Evolutionary conservation across 2,329 filamentous ascomycete genomes (phyloP).

Genomic region (Calonectria pseudoturangicola): DNA sequence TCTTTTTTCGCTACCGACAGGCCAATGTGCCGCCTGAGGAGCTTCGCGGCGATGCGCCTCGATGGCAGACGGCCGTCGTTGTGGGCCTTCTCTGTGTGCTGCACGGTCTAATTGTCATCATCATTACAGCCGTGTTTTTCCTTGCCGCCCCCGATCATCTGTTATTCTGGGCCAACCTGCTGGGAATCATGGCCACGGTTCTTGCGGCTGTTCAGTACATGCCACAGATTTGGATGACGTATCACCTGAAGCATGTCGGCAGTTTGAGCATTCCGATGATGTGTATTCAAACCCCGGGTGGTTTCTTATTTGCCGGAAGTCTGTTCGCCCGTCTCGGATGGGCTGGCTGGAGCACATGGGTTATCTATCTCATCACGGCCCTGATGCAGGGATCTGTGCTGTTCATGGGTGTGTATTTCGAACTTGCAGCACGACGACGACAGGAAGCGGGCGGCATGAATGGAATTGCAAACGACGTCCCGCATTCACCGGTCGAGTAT

Average conservation of each 20-base stretch:
- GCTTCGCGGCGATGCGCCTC: constrained; percentile 72
- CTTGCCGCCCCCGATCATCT: constrained; percentile 78
- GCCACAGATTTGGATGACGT: constrained; percentile 96
- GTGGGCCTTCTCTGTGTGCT: constrained; percentile 84
- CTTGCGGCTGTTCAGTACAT: constrained; percentile 94
- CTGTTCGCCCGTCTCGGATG: constrained; percentile 86
- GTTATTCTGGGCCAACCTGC: constrained; percentile 86
- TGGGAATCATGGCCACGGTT: constrained; percentile 86
- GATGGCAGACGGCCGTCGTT: constrained; percentile 85
- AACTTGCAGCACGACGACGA: constrained; percentile 68
- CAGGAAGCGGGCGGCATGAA: constrained; percentile 48
- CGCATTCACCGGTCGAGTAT: constrained; percentile 55
- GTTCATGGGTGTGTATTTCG: constrained; percentile 86
- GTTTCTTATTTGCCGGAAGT: constrained; percentile 91
- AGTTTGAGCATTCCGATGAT: constrained; percentile 98
- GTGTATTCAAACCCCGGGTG: constrained; percentile 97
- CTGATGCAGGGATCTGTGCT: constrained; percentile 88
- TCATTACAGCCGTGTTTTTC: constrained; percentile 81
- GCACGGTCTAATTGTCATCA: constrained; percentile 82
- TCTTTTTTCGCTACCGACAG: constrained; percentile 87
- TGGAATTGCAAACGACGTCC: constrained; percentile 50
- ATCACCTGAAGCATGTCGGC: constrained; percentile 87
- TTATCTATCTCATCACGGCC: constrained; percentile 91
- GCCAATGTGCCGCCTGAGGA: constrained; percentile 70
- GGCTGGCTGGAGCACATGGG: constrained; percentile 96